These are phyloP conservation scores for Graphilbum fragrans DNA, from an alignment of 2,329 filamentous ascomycete species.

Conservation along the genomic window DNA sequence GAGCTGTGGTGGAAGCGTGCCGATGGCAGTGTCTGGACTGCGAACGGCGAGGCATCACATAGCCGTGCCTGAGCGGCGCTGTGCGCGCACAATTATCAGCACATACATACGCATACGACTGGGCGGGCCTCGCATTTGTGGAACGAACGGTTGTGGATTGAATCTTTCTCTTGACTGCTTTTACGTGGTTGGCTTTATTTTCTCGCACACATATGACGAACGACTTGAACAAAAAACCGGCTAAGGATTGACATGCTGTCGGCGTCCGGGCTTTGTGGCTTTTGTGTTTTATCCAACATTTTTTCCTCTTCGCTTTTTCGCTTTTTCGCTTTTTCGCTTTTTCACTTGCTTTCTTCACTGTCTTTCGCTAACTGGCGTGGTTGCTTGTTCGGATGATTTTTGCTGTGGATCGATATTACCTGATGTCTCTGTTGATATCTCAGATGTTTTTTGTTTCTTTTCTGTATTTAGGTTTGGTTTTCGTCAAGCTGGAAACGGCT, in stretches of 20 bases:
- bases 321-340: not conserved
- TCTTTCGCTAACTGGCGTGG: not conserved
- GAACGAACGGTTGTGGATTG: too few species aligned
- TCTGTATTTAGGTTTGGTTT: too few species aligned
- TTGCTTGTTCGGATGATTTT: too few species aligned
- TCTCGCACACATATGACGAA: not conserved
- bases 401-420: too few species aligned
- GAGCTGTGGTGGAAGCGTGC: conserved; percentile 13
- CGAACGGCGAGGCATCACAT: conserved; percentile 5
- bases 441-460: too few species aligned
- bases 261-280: not conserved
- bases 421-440: too few species aligned
- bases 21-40: conserved; percentile 10
- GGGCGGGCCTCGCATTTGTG: too few species aligned
- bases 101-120: too few species aligned
- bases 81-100: not conserved
- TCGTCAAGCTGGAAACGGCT: too few species aligned
- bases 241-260: not conserved
- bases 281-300: not conserved
- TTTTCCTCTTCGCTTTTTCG: not conserved
- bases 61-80: not conserved
- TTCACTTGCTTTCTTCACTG: not conserved
- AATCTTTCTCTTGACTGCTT: too few species aligned
- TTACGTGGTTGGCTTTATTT: too few species aligned
- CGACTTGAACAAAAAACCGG: not conserved